These are phyloP conservation scores for Exophiala lecanii-corni DNA, from an alignment of 2,329 filamentous ascomycete genomes.

Conservation along the genomic window DNA sequence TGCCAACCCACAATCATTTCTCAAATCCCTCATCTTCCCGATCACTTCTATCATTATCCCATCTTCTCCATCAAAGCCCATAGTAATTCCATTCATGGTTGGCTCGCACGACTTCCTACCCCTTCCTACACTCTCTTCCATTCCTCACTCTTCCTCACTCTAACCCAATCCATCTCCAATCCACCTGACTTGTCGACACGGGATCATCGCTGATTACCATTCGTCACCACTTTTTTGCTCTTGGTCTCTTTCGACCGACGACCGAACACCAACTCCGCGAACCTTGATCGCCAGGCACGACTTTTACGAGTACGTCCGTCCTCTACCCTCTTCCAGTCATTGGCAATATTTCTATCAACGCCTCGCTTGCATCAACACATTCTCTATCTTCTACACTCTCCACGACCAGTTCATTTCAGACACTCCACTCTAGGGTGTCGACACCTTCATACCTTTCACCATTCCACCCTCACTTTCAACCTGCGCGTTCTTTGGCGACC, in stretches of 20 bases:
- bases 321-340: no score
- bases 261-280: no score
- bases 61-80: background rate
- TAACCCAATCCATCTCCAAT: constrained; percentile 15
- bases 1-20: no score
- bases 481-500: constrained; percentile 88
- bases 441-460: constrained; percentile 8
- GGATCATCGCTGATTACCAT: constrained; percentile 1
- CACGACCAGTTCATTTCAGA: constrained; percentile 6
- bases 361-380: constrained; percentile 6
- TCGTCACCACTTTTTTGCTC: constrained; percentile 18
- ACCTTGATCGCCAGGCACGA: constrained; percentile 19
- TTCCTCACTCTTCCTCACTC: constrained; percentile 1
- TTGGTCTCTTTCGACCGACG: no score
- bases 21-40: constrained; percentile 20
- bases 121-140: constrained; percentile 15
- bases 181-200: constrained; percentile 15
- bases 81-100: constrained; percentile 9
- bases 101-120: constrained; percentile 12
- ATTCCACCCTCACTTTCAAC: constrained; percentile 14
- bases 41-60: constrained; percentile 3
- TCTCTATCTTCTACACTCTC: constrained; percentile 4
- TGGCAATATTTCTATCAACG: constrained; percentile 9
- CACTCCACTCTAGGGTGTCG: constrained; percentile 26
- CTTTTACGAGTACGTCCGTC: constrained; percentile 22